A percentile compares a stretch with the other conserved stretches of the same genome.
phyloP scores from a whole-genome alignment of 805 yeast species.

The Kluyveromyces nonfermentans region DNA sequence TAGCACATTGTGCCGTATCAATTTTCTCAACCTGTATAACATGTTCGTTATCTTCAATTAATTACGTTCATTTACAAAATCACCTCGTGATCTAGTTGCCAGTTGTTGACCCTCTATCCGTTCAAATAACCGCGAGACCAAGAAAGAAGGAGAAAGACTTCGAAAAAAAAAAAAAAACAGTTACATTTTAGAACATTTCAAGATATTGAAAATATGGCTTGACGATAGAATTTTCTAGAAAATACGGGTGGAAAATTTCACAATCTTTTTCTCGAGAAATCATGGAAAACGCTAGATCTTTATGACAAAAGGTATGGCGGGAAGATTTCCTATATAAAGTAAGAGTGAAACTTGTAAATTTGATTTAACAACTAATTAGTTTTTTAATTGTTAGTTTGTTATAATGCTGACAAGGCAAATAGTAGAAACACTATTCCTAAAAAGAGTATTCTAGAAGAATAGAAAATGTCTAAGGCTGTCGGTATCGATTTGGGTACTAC shows the following conservation, averaged over 20 bases:
- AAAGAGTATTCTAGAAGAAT: background rate
- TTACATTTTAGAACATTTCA: background rate
- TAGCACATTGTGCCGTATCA: too few relatives aligned
- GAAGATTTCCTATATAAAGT: background rate
- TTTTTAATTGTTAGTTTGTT: too few relatives aligned
- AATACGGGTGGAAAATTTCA: background rate
- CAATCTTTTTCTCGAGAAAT: background rate
- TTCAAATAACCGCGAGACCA: too few relatives aligned
- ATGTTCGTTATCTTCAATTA: too few relatives aligned
- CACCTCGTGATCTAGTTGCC: too few relatives aligned
- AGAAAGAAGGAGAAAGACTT: background rate
- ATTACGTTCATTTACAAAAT: too few relatives aligned
- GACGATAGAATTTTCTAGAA: slow-evolving; percentile 2
- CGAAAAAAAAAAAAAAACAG: background rate
- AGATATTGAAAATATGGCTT: background rate
- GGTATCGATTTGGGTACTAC: slow-evolving; percentile 96
- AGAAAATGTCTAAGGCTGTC: slow-evolving; percentile 34
- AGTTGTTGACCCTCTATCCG: too few relatives aligned
- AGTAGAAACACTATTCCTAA: background rate
- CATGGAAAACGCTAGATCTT: background rate
- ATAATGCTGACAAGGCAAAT: background rate
- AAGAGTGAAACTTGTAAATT: background rate
- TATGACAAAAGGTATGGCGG: background rate
- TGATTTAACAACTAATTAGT: too few relatives aligned
- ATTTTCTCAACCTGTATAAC: too few relatives aligned